Evolutionary conservation across 345 rosid genomes (phyloP).

Genomic region (Syzygium aqueum): DNA sequence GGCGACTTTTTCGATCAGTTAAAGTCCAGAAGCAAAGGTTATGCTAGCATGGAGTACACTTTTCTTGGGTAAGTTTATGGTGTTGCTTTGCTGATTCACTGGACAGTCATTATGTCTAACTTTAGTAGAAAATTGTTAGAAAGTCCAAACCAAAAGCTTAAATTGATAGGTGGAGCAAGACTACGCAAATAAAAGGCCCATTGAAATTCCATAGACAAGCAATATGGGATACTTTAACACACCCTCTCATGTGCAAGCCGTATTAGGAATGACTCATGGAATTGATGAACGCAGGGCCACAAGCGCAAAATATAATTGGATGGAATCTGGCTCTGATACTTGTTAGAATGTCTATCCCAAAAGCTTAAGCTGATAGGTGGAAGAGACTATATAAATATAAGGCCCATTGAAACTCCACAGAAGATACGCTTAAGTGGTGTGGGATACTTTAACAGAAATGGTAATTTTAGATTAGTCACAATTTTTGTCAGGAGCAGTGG

Average conservation of each 20-base stretch:
- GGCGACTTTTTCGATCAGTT: conserved; percentile 98
- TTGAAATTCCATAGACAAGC: neutral
- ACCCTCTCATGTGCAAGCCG: neutral
- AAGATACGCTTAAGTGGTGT: neutral
- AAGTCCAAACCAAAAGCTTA: neutral
- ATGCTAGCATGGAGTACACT: conserved; percentile 98
- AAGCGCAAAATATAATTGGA: neutral
- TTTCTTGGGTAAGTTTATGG: conserved; percentile 55
- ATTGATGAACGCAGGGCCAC: neutral
- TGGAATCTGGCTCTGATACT: neutral
- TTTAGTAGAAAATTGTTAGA: neutral
- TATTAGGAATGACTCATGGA: neutral
- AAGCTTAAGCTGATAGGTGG: neutral
- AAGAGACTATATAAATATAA: neutral
- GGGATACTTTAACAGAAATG: neutral
- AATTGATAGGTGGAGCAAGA: neutral
- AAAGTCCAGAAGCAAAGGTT: conserved; percentile 93
- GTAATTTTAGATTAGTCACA: neutral
- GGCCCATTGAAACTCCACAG: neutral
- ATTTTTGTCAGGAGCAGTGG: neutral
- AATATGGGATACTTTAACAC: neutral
- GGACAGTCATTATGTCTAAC: neutral
- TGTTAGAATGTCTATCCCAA: neutral
- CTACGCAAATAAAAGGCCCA: neutral
- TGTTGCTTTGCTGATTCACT: neutral